phyloP scores from a whole-genome alignment of 2,329 filamentous ascomycete species.

The Colletotrichum coccodes region DNA sequence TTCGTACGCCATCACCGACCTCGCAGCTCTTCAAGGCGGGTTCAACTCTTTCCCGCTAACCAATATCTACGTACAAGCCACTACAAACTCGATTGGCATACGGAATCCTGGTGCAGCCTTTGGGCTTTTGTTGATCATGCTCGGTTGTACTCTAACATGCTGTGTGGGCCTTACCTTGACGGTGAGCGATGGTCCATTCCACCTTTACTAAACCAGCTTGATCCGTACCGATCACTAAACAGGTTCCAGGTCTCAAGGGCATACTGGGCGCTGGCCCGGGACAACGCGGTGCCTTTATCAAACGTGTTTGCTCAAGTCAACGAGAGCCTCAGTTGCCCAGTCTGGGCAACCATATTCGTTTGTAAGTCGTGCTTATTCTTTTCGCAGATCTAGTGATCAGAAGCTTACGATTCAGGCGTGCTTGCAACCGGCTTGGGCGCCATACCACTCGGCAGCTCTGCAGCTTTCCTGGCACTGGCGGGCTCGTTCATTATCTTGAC shows the following conservation, averaged over 20 bases:
- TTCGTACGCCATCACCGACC: constrained; percentile 66
- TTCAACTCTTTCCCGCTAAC: constrained; percentile 69
- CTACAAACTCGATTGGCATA: constrained; percentile 52
- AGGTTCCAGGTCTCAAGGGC: constrained; percentile 39
- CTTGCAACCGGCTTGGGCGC: constrained; percentile 64
- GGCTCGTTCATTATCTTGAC: constrained; percentile 68
- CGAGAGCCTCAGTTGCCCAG: constrained; percentile 64
- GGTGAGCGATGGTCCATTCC: too few species aligned
- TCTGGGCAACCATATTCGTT: constrained; percentile 67
- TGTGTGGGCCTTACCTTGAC: constrained; percentile 63
- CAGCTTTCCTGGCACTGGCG: constrained; percentile 66
- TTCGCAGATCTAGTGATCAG: too few species aligned
- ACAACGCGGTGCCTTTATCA: constrained; percentile 68
- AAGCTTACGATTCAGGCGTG: constrained; percentile 40
- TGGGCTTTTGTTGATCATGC: constrained; percentile 66
- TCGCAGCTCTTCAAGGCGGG: constrained; percentile 60
- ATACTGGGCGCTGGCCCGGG: constrained; percentile 66
- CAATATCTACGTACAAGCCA: constrained; percentile 70
- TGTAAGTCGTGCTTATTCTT: constrained; percentile 30
- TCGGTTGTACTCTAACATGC: constrained; percentile 60
- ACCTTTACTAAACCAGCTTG: too few species aligned
- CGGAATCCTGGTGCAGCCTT: constrained; percentile 63
- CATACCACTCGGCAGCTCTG: constrained; percentile 64
- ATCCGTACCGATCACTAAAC: neutral
- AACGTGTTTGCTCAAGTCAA: constrained; percentile 50